Percentiles rank a stretch among this genome's conserved stretches.
phyloP scores from a whole-genome alignment of 2,329 filamentous ascomycete species.

The Colletotrichum sp. region DNA sequence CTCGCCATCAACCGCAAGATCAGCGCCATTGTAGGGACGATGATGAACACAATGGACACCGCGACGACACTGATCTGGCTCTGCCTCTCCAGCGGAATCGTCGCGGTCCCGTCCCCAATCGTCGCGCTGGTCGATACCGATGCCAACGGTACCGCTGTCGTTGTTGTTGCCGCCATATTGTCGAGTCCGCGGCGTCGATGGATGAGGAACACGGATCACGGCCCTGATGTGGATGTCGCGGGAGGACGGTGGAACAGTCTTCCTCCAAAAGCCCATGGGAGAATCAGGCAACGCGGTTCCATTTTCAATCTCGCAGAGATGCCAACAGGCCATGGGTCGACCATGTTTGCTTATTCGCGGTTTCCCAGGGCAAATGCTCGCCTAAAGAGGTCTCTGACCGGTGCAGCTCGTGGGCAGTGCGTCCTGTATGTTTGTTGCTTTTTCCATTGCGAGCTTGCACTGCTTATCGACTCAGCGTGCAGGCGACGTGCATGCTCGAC shows the following conservation, averaged over 20 bases:
- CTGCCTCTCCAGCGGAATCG: slow-evolving; percentile 6
- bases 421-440: slow-evolving; percentile 2
- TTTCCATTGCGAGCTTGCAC: not conserved
- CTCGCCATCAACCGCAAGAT: slow-evolving; percentile 3
- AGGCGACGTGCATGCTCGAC: not conserved
- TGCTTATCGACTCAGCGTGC: not conserved
- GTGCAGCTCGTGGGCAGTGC: not conserved
- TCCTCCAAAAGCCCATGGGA: not conserved
- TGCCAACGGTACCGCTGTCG: not conserved
- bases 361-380: not conserved
- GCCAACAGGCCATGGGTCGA: not conserved
- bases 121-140: not conserved
- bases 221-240: not conserved
- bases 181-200: not conserved
- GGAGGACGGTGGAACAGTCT: not conserved
- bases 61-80: slow-evolving; percentile 6
- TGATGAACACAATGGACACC: slow-evolving; percentile 9
- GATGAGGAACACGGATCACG: not conserved
- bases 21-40: not conserved
- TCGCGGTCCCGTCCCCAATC: not conserved
- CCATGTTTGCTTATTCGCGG: not conserved
- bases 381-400: not conserved
- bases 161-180: not conserved
- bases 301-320: not conserved
- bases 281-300: not conserved